Evolutionary conservation across 495 filamentous ascomycete genomes (phyloP), one percentile per base, ranked within the genome.

Genomic region (Neurospora tetraspora): DNA sequence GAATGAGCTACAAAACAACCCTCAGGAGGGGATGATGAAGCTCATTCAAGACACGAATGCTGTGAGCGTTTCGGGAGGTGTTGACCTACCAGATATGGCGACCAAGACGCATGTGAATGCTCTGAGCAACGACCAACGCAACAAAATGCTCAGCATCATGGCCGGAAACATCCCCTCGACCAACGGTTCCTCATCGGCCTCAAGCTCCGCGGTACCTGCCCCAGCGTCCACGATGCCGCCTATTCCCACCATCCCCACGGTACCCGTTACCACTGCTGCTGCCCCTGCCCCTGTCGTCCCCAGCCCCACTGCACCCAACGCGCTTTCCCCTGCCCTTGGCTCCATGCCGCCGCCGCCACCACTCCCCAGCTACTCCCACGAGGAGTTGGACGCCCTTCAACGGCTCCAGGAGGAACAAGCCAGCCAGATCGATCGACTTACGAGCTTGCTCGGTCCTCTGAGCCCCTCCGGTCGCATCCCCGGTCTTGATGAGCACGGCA

Each of bases 11-110:
- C 82, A 84, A 73, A 79, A 77, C 31, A 83, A 85, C 72, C 85
- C 89, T 27, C 87, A 90, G 72, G 88, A 90, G 42, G 90, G 92
- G 73, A 97, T 97, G 83, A 92, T 97, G 89, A 93, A 91, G 74
- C 88, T 95, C 70, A 94, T 96, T 76, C 90, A 94, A 69, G 91
- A 91, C 75, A 88, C 91, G 71, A 95, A 94, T 78, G 90, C 91
- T 43, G 85, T 85, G 45, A 82, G 84, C 72, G 81, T 75, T 70
- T 73, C 81, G 7, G 79, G 81, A 5, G 80, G 78, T 31, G 84
- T 90, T 74, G 91, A 96, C 76, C 91, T 97, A 71, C 88, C 92
- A 7, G 87, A 93, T 70, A 88, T 94, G 31, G 88, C 96, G n/a
- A 91, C 77, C 83, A 95, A 84, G 88, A 88, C 74, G 79, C 86